Evolutionary conservation across 306 rosid genomes (phyloP).

Genomic region (Lathyrus tuberosus): DNA sequence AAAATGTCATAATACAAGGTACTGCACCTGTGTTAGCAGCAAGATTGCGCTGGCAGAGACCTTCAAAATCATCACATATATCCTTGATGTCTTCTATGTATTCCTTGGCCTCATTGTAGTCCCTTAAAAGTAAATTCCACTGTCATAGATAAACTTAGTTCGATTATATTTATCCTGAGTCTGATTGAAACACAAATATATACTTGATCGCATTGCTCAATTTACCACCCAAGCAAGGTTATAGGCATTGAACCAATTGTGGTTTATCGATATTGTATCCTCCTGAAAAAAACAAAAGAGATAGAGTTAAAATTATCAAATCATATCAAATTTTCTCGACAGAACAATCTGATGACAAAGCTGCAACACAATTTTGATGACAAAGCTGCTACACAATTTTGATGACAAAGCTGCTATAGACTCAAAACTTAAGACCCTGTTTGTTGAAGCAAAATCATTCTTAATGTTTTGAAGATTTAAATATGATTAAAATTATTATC

Average conservation of each 20-base stretch:
- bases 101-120: constrained; percentile 88
- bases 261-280: constrained; percentile 88
- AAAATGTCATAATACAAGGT: constrained; percentile 14
- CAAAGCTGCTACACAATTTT: too few relatives aligned
- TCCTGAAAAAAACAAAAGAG: constrained; percentile 70
- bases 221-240: constrained; percentile 89
- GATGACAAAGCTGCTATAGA: too few relatives aligned
- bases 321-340: constrained; percentile 17
- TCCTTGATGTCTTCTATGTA: constrained; percentile 93
- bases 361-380: background rate
- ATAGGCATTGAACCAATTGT: constrained; percentile 91
- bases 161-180: constrained; percentile 21
- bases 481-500: too few relatives aligned
- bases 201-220: constrained; percentile 35
- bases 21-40: constrained; percentile 67
- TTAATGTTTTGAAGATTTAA: too few relatives aligned
- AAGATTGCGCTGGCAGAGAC: constrained; percentile 95
- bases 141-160: constrained; percentile 44
- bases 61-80: constrained; percentile 86
- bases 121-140: constrained; percentile 85
- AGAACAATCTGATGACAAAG: constrained; percentile 32
- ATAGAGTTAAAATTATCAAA: constrained; percentile 31
- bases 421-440: too few relatives aligned
- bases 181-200: constrained; percentile 28
- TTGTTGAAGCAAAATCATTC: too few relatives aligned